Evolutionary conservation across 2,329 filamentous ascomycete genomes (phyloP), one percentile per base, ranked within the genome.

Genomic region (Ambrosiella xylebori): DNA sequence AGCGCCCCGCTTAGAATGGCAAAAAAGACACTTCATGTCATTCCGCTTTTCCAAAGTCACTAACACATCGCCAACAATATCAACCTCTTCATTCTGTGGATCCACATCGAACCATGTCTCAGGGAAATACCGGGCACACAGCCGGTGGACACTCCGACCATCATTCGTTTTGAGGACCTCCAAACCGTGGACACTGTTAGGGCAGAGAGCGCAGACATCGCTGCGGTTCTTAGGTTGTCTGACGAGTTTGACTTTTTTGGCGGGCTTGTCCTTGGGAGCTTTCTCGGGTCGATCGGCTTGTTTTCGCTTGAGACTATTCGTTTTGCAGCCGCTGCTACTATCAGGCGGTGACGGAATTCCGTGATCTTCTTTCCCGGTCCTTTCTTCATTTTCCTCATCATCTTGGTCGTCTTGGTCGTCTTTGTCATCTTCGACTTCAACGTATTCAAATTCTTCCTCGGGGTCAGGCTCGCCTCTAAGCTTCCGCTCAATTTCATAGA

Each of bases 401-500:
- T 84, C 80, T 1, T 80, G 74, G 15, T 82, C 79, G 7, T 79
- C 76, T 0, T 80, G 77, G 0, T 80, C 78, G 15, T 86, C 80
- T 11, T 80, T 76, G 6, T 86, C 84, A 1, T 85, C 82, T 37
- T 82, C 79, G 2, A 86, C 82, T 41, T 87, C 84, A 0, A 84
- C 86, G 64, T 88, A 84, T 66, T 90, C 86, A 64, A 86, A 87
- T 64, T 89, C 88, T 4, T 88, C 57, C 59, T 87, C 88, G 3
- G 88, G 88, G 11, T 61, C 59, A 59, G 86, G 84, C 68, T 97
- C 90, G 49, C 93, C 93, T 56, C 90, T 81, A 52, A 97, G 72
- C 68, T 94, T 96, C 61, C 93, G 87, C 71, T 98, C 89, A 59
- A 98, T 94, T 65, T 96, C 93, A 60, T 88, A 84, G 3, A 97